These are phyloP conservation scores for Pelomyxa schiedti DNA, from an alignment of 78 protist genomes.

Conservation along the genomic window DNA sequence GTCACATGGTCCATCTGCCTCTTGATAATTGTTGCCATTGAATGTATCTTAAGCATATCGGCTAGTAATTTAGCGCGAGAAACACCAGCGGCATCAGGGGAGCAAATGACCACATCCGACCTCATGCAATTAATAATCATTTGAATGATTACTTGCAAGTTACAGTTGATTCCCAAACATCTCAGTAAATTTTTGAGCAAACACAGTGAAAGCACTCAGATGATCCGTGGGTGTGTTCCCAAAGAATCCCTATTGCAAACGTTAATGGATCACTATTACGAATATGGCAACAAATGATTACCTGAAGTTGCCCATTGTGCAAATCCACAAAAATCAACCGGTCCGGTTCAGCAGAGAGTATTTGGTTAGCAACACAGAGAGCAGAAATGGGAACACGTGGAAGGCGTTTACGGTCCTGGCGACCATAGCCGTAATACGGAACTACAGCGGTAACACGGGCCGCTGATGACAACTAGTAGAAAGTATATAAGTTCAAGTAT, in stretches of 20 bases:
- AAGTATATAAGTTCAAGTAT: too few relatives aligned
- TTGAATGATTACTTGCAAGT: too few relatives aligned
- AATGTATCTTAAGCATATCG: constrained; percentile 40
- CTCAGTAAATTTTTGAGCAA: neutral
- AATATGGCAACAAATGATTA: too few relatives aligned
- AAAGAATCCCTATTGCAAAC: constrained; percentile 53
- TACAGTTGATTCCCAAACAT: too few relatives aligned
- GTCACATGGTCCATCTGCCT: neutral
- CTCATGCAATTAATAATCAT: too few relatives aligned
- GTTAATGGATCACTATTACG: too few relatives aligned
- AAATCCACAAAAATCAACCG: constrained; percentile 52
- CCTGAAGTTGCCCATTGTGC: constrained; percentile 72
- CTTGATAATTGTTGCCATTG: constrained; percentile 56
- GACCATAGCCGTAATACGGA: constrained; percentile 60
- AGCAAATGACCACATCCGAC: neutral
- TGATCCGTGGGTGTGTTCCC: constrained; percentile 27
- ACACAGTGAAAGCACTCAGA: constrained; percentile 9
- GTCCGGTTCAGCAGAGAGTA: constrained; percentile 31
- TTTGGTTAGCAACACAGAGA: constrained; percentile 15
- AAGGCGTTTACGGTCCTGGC: constrained; percentile 59
- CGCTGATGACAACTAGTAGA: constrained; percentile 32
- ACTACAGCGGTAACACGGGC: constrained; percentile 42
- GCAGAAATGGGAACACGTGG: constrained; percentile 71
- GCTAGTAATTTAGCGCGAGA: constrained; percentile 41
- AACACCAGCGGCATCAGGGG: neutral